A percentile compares a stretch with the other conserved stretches of the same genome.
Evolutionary conservation across 1,284 basidiomycete genomes (phyloP).

Genomic region (Papiliotrema flavescens): DNA sequence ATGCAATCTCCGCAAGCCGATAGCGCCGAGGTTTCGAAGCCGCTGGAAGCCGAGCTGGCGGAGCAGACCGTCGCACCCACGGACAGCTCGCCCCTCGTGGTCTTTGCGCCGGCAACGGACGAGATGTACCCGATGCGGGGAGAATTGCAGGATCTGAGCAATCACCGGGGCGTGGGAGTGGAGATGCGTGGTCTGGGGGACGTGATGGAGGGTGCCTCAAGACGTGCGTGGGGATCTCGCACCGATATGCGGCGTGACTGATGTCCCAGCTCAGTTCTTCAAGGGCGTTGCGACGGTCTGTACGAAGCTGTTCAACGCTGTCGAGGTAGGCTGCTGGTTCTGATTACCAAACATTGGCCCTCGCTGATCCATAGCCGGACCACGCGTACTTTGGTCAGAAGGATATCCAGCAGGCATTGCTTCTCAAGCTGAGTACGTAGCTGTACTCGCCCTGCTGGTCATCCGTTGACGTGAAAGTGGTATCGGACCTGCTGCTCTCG

Average conservation of each 20-base stretch:
- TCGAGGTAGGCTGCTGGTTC: constrained; percentile 60
- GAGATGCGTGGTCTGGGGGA: constrained; percentile 79
- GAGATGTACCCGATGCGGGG: constrained; percentile 82
- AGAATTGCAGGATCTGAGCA: constrained; percentile 69
- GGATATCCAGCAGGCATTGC: constrained; percentile 91
- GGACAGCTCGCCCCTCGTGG: constrained; percentile 56
- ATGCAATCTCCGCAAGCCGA: background rate
- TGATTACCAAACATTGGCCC: background rate
- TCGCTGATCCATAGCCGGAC: constrained; percentile 63
- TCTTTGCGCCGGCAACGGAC: constrained; percentile 70
- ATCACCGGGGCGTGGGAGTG: constrained; percentile 84
- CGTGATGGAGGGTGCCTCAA: constrained; percentile 47
- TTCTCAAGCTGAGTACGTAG: constrained; percentile 65
- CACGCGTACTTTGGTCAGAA: constrained; percentile 96
- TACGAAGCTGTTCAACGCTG: constrained; percentile 88
- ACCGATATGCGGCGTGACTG: background rate
- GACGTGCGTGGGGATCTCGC: constrained; percentile 37
- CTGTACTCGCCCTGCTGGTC: background rate
- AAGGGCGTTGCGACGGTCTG: constrained; percentile 93
- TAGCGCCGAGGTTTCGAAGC: background rate
- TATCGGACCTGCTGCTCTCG: constrained; percentile 72
- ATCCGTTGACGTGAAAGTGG: constrained; percentile 52
- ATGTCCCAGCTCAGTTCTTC: constrained; percentile 77
- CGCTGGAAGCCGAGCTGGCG: background rate
- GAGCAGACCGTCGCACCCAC: background rate